Evolutionary conservation across 2,329 filamentous ascomycete species (phyloP), one percentile per base, ranked within the genome.

Genomic region (Epichloe sp.): DNA sequence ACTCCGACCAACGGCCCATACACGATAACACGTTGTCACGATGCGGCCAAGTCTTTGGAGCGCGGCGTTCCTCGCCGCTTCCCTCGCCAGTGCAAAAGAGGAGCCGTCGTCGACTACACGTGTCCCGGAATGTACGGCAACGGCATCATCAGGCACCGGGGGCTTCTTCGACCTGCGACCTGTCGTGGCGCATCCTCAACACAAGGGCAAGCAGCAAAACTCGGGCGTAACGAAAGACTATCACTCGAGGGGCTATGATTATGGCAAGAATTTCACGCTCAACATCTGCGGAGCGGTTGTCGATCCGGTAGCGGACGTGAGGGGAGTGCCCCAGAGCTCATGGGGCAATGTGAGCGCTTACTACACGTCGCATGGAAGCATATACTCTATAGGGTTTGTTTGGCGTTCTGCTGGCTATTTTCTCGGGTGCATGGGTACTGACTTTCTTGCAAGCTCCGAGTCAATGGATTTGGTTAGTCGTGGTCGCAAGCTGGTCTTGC

Each of bases 261-360:
- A 89, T 58, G 80, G 79, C 55, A 79, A 80, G 56, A 91, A 91
- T 70, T 93, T 93, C 62, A 91, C 86, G 2, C 63, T 91, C 60
- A 93, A 93, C 68, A 83, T 93, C 59, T 93, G 87, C 70, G 82
- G 76, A 37, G 74, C 85, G 1, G 84, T 90, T n/a, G 76, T 89
- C 15, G 79, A 85, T 58, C 71, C 78, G 15, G 71, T 85, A 19
- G 70, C 75, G 43, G 72, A 80, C 55, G 78, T 86, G 10, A 75
- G 78, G 11, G 83, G 83, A n/a, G 65, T 90, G 3, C 74, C 81
- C 44, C 73, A 78, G 65, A 63, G 65, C 51, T 60, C 73, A 46
- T 87, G 82, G 82, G 72, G 71, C 67, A 90, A 91, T 59, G 79
- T 91, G 57, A 88, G 85, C 72, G 87, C 86, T 19, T 90, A 83